phyloP scores from a whole-genome alignment of 192 early-diverging fungal genomes.

The Phlyctochytrium bullatum region DNA sequence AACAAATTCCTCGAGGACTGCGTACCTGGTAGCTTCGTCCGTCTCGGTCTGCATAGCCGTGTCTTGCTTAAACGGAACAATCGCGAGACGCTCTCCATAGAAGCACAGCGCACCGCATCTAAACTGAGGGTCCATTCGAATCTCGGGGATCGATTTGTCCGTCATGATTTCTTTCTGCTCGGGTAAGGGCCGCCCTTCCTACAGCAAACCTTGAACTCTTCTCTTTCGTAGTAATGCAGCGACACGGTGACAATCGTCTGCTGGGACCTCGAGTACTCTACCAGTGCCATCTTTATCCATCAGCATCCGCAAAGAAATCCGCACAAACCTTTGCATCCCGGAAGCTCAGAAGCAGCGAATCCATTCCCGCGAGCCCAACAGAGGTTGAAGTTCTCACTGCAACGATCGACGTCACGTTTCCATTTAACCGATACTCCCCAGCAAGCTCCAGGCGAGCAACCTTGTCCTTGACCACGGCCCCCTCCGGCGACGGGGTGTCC shows the following conservation, averaged over 20 bases:
- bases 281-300: slow-evolving; percentile 70
- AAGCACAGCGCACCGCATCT: slow-evolving; percentile 87
- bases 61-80: slow-evolving; percentile 81
- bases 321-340: slow-evolving; percentile 71
- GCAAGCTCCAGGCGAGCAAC: slow-evolving; percentile 64
- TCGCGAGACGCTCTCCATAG: slow-evolving; percentile 84
- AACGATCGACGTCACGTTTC: slow-evolving; percentile 68
- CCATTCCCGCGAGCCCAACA: slow-evolving; percentile 60
- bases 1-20: neutral
- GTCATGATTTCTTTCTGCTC: slow-evolving; percentile 64
- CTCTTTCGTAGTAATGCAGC: slow-evolving; percentile 95
- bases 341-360: slow-evolving; percentile 75
- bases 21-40: slow-evolving; percentile 57
- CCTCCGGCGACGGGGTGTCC: neutral
- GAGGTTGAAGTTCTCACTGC: slow-evolving; percentile 64
- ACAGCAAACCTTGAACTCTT: slow-evolving; percentile 70
- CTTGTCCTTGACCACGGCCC: slow-evolving; percentile 17
- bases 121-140: slow-evolving; percentile 78
- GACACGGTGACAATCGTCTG: slow-evolving; percentile 86
- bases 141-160: slow-evolving; percentile 59
- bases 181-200: neutral
- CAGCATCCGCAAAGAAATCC: neutral
- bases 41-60: slow-evolving; percentile 50
- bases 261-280: slow-evolving; percentile 76
- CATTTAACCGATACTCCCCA: slow-evolving; percentile 63